Base-by-base conservation (phyloP, 169 alveolate species). In the Pseudocohnilembus persalinus region DNA sequence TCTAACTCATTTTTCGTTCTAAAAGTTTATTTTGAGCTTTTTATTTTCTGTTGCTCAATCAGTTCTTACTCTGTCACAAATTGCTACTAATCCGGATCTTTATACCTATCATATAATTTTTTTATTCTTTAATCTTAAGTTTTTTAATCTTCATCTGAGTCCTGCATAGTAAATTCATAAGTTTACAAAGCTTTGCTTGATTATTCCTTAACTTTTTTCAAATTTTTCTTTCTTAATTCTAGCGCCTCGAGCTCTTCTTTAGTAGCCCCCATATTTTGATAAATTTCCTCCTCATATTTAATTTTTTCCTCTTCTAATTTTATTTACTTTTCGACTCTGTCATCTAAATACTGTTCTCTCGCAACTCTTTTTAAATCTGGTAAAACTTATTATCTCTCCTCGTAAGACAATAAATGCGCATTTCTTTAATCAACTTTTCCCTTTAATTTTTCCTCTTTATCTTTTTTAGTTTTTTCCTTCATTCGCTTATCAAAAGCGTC, bases 341-440 rank as follows among this genome's bases (percentile, higher is more conserved):
- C 94, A 89, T 96, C 98, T 88, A 99, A 91, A 90, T 98, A 99
- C 72, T 96, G 94, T 89, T 99, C 89, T 84, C 99, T 31, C 0
- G 95, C 90, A 72, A 84, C 76, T 31, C 89, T 79, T 31, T 89
- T 81, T 33, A 83, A 88, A 64, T 88, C 82, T 31, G 90, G 92
- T 6, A 91, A 79, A 29, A 79, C 64, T 33, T 88, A 73, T 15
- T 29, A n/a, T 49, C 79, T 81, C 26, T 89, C 93, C 74, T 89
- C 91, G 35, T 31, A 31, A 26, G 88, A 74, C 73, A 89, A 68
- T 24, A 26, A n/a, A 29, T 35, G 63, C 11, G 33, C 49, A 31
- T 26, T 28, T 33, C 33, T 20, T 27, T 84, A 73, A 27, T 83
- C 68, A n/a, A 65, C 91, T 63, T 68, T 91, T 28, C 82, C 84